phyloP scores from a whole-genome alignment of 176 grass and related monocot species.

The Poa pratensis region DNA sequence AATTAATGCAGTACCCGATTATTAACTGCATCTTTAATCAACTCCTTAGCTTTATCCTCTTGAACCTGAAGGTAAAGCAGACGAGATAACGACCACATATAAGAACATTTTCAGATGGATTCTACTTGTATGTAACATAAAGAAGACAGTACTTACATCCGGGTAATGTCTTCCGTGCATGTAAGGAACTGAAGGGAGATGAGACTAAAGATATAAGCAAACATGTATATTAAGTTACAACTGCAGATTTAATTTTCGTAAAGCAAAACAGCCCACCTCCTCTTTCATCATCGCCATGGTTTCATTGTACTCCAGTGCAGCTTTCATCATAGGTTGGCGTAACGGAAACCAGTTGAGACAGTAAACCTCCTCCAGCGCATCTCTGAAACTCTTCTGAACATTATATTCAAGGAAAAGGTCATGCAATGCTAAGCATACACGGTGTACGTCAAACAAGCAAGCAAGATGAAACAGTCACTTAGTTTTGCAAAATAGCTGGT shows the following conservation, averaged over 20 bases:
- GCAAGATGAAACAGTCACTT: too few species aligned
- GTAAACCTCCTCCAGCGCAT: conserved; percentile 20
- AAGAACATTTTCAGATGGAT: neutral
- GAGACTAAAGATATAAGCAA: too few species aligned
- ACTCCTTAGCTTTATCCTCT: neutral
- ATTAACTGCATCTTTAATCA: neutral
- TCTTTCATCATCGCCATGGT: neutral
- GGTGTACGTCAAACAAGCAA: too few species aligned
- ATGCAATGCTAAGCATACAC: neutral
- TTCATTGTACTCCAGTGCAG: neutral
- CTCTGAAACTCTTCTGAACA: conserved; percentile 7
- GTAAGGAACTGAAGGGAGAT: neutral
- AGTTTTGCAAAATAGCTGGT: neutral
- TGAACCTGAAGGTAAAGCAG: neutral
- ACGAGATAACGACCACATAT: neutral
- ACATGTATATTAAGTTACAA: neutral
- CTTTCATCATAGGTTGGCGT: neutral
- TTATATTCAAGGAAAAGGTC: neutral
- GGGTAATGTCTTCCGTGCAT: neutral
- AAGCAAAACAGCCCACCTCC: neutral
- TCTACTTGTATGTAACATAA: neutral
- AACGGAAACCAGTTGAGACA: neutral
- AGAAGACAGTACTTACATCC: neutral
- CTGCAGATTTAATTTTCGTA: neutral
- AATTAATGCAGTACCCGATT: neutral